These are phyloP conservation scores for Rubia tinctorum DNA, from an alignment of 305 asterid genomes.

Conservation along the genomic window DNA sequence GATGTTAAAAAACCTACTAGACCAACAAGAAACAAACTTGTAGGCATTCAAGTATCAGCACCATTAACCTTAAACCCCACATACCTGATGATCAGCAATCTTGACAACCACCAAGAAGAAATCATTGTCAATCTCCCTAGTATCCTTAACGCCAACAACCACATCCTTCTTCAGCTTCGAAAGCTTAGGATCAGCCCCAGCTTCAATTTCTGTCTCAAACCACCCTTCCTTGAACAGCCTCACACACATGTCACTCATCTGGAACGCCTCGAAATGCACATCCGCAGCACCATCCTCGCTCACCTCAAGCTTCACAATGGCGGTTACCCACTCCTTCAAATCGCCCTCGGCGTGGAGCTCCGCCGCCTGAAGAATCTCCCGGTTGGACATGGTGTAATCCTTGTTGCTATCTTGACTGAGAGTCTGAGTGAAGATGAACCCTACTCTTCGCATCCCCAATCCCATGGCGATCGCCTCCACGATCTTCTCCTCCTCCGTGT, in stretches of 20 bases:
- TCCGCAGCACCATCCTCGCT: constrained; percentile 74
- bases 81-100: constrained; percentile 86
- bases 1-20: not conserved
- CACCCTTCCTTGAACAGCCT: constrained; percentile 72
- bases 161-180: constrained; percentile 90
- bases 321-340: constrained; percentile 96
- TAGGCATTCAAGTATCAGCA: too few relatives aligned
- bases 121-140: constrained; percentile 90
- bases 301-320: constrained; percentile 81
- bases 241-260: constrained; percentile 84
- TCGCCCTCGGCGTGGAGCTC: constrained; percentile 79
- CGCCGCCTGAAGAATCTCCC: constrained; percentile 76
- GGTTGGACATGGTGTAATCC: constrained; percentile 78
- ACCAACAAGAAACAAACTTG: not conserved
- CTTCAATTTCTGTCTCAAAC: constrained; percentile 63
- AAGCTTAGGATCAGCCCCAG: constrained; percentile 78
- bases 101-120: constrained; percentile 95
- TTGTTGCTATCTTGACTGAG: constrained; percentile 78
- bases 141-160: constrained; percentile 81
- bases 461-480: constrained; percentile 85
- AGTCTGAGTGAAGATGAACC: constrained; percentile 84
- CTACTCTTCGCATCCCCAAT: constrained; percentile 80
- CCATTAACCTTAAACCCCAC: not conserved
- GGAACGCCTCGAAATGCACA: constrained; percentile 95
- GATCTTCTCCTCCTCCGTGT: constrained; percentile 63